Evolutionary conservation across 2,329 filamentous ascomycete species (phyloP).

Genomic region (Cercospora sp.): DNA sequence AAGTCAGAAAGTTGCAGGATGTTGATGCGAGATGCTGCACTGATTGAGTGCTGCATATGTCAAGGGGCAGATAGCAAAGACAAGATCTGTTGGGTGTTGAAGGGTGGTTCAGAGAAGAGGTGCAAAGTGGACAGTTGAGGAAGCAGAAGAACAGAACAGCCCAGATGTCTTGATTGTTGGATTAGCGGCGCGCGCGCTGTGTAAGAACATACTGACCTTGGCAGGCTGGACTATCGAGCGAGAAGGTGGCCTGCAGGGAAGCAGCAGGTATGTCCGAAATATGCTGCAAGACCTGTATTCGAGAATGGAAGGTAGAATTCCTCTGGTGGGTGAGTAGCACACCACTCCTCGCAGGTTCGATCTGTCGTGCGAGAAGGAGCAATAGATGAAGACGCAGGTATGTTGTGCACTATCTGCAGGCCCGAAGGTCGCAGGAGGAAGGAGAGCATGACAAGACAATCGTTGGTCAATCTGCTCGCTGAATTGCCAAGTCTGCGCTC

Average conservation of each 20-base stretch:
- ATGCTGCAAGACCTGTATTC: neutral
- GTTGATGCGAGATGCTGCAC: neutral
- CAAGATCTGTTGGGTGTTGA: neutral
- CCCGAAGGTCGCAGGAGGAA: neutral
- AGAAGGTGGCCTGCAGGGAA: neutral
- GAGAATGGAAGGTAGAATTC: neutral
- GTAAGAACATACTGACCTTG: neutral
- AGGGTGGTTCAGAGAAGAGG: neutral
- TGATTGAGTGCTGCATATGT: neutral
- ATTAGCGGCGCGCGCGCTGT: neutral
- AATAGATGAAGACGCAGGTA: too few relatives aligned
- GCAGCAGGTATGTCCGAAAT: neutral
- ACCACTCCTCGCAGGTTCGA: neutral
- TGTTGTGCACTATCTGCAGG: neutral
- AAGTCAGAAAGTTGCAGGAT: neutral
- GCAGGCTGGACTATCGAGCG: neutral
- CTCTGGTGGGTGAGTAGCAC: neutral
- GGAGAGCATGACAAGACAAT: neutral
- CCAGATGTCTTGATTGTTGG: neutral
- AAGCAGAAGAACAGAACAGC: neutral
- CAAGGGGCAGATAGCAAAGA: neutral
- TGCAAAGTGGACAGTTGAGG: neutral
- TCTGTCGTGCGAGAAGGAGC: neutral
- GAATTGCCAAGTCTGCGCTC: neutral
- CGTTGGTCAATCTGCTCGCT: neutral